Base-by-base conservation (phyloP, 768 basidiomycete genomes). In the Xerocomellus dryophilus region DNA sequence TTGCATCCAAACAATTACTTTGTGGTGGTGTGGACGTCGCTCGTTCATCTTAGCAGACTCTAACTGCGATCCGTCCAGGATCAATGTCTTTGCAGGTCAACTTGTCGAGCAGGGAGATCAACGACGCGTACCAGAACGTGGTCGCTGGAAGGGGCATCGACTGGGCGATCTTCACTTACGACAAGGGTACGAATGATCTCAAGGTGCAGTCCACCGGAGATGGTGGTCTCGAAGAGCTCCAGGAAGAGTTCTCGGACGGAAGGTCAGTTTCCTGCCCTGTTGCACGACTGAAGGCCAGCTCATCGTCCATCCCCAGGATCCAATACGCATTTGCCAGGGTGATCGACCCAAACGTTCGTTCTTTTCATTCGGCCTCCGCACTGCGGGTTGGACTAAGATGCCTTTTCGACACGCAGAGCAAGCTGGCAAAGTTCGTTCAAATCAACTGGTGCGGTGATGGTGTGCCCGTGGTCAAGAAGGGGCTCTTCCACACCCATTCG, bases 391-490 rank as follows among this genome's bases (percentile, higher is more conserved):
- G 5, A 5, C 44, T 51, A 23, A 54, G 17, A 18, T 41, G 7
- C 4, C 25, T 36, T 15, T 46, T 21, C 7, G 52, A 15, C 43
- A 6, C 42, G 25, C 62, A 96, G 89, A 91, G 81, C 65, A 77
- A 86, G 56, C 79, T 98, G 2, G 78, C 86, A 42, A 98, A 97
- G 74, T 92, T 95, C 57, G 93, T 98, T 15, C 90, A 96, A 66
- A 88, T 98, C 71, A 92, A 93, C 64, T 97, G 96, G 95, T 93
- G 93, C 61, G 96, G 96, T 41, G 95, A 96, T 65, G 96, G 96
- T 53, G 96, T 98, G 1, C 96, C 96, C 12, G 92, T 86, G 68
- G 78, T 78, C 18, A 88, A 90, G 72, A 98, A 98, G 69, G 96
- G 96, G 8, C 78, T 97, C 21, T 96, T 96, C 75, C 87, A 92